Evolutionary conservation across 2,329 filamentous ascomycete genomes (phyloP), one percentile per base, ranked within the genome.

Genomic region (Leptosphaerulina australis): DNA sequence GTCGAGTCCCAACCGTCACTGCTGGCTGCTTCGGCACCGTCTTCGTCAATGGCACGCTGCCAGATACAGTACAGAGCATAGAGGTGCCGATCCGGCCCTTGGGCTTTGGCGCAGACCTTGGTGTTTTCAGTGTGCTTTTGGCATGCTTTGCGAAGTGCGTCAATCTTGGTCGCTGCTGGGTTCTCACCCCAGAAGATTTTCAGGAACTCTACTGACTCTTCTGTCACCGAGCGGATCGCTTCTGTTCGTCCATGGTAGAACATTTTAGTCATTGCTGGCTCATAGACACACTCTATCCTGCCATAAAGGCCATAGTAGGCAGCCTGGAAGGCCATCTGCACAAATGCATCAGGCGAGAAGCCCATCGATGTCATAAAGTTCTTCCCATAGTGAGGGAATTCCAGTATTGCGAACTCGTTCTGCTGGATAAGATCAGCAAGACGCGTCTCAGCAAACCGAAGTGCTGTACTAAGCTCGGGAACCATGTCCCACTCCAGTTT

Each of bases 271-370:
- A 99, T 97, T 31, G 94, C 93, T 6, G 94, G 94, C 74, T 99
- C 94, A 71, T 99, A 99, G 0, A 92, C 94, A 69, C 91, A 96
- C 73, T 97, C 94, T 1, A 96, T 85, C 4, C 91, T 86, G 3
- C 94, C 94, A 64, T 97, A 99, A 6, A 99, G 81, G 2, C 94
- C 94, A 67, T 97, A 99, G 77, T 99, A 97, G 1, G 94, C 93
- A 4, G 93, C 93, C 73, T 99, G 94, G 77, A 97, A 97, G 0
- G 94, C 94, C 93, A 99, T 97, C 73, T 99, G 94, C 15, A 99
- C 90, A 69, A 96, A 99, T 0, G 94, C 94, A 70, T 97, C 94
- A 0, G 94, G 93, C 0, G 93, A 97, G 74, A 97, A 95, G 6
- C 93, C 93, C 87, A 95, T 95, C 0, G 88, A 91, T 0, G 91